These are phyloP conservation scores for Epichloe hybrida DNA, from an alignment of 2,329 filamentous ascomycete species.

Conservation along the genomic window DNA sequence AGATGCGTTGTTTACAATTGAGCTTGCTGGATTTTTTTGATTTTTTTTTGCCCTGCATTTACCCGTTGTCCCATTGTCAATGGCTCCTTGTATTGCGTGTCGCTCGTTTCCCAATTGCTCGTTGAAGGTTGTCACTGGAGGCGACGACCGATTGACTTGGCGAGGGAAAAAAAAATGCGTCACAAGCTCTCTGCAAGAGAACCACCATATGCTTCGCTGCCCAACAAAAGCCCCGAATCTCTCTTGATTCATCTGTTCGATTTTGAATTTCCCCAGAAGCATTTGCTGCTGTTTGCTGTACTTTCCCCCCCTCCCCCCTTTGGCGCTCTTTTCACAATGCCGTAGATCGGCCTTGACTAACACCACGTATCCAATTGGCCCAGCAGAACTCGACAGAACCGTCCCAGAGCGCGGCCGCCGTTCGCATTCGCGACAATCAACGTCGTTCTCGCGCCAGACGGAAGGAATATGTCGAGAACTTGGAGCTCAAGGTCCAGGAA, in stretches of 20 bases:
- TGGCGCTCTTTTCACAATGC: too few relatives aligned
- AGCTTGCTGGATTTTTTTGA: neutral
- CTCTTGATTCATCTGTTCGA: neutral
- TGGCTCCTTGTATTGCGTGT: neutral
- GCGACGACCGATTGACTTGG: neutral
- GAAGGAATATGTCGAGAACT: slow-evolving; percentile 33
- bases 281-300: neutral
- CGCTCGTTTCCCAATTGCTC: neutral
- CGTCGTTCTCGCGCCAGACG: slow-evolving; percentile 37
- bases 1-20: neutral
- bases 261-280: neutral
- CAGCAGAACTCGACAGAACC: slow-evolving; percentile 6
- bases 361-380: neutral
- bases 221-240: neutral
- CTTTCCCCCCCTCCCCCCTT: neutral
- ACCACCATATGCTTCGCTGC: neutral
- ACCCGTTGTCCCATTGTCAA: neutral
- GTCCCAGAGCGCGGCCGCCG: slow-evolving; percentile 18
- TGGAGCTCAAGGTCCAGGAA: slow-evolving; percentile 32
- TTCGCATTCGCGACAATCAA: slow-evolving; percentile 38
- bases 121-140: neutral
- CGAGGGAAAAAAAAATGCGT: too few relatives aligned
- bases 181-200: neutral
- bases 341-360: neutral
- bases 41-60: neutral